Evolutionary conservation across 495 filamentous ascomycete genomes (phyloP), one percentile per base, ranked within the genome.

Genomic region (Podospora pseudoanserina): DNA sequence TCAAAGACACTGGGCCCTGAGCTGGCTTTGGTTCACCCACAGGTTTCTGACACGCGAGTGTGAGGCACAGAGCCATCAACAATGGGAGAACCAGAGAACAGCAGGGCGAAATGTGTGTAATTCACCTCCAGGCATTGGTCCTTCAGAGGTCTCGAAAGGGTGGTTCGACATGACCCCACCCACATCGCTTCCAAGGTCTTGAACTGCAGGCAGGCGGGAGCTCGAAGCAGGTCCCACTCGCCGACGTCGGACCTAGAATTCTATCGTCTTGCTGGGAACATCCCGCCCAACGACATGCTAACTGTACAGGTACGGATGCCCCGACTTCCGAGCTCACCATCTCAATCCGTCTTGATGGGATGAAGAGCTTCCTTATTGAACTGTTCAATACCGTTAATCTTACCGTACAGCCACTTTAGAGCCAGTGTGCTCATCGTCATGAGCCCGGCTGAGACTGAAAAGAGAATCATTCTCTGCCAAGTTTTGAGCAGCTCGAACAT

Each of bases 401-500:
- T 82, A 5, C 84, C 83, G 77, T 95, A 89, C 11, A 90, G 68
- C 86, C 84, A 87, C 72, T 90, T 88, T 62, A 97, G 76, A 23
- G 80, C 79, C 23, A 84, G 76, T 1, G 90, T 93, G 71, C 88
- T 92, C 4, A 82, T 71, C 3, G 88, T 86, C 91, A 96, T 94
- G 23, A 90, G 73, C 15, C 85, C 70, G 1, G 91, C 92, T 63
- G 91, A 91, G 4, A 84, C 74, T 15, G 81, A 82, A 71, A 96
- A 97, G 13, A 97, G 82, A 18, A 84, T 78, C 34, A 88, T 75
- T 27, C 93, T 86, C 68, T 90, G 85, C 67, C 80, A 74, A 1
- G 86, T 88, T 58, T 77, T 81, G 30, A 95, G 76, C 23, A 86
- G 75, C 3, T 83, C 87, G 68, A 97, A 91, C 18, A 96, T 84